Evolutionary conservation across 768 basidiomycete species (phyloP).

Genomic region (Amanita exitialis): DNA sequence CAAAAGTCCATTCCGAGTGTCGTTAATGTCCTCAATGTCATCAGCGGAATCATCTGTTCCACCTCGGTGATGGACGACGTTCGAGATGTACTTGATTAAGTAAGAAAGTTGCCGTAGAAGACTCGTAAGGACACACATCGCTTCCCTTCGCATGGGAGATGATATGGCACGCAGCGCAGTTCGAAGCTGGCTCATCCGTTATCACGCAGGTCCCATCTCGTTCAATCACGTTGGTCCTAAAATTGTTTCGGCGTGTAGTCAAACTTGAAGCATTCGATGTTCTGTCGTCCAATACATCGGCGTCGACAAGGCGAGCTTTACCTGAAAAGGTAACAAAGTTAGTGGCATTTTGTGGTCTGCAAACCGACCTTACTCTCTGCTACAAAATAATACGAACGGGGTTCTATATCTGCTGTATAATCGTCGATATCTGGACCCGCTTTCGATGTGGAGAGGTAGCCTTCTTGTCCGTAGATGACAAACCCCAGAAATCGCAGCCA

Average conservation of each 20-base stretch:
- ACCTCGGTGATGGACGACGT: slow-evolving; percentile 2
- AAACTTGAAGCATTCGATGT: background rate
- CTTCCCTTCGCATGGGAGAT: slow-evolving; percentile 9
- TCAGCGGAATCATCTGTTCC: slow-evolving; percentile 3
- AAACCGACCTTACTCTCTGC: no score
- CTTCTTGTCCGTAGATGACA: no score
- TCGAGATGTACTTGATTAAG: background rate
- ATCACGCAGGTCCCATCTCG: slow-evolving; percentile 8
- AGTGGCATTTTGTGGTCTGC: background rate
- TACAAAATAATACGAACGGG: slow-evolving; percentile 7
- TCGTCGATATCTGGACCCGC: slow-evolving; percentile 9
- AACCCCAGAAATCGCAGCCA: slow-evolving; percentile 11
- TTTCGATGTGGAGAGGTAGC: background rate
- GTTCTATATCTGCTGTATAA: slow-evolving; percentile 5
- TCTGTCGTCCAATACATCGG: slow-evolving; percentile 7
- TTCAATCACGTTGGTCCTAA: background rate
- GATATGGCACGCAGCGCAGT: slow-evolving; percentile 4
- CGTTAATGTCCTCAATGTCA: slow-evolving; percentile 10
- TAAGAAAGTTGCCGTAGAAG: background rate
- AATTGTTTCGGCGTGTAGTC: background rate
- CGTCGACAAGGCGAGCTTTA: no score
- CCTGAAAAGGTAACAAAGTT: slow-evolving; percentile 1
- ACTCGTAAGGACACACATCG: background rate
- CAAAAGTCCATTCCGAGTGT: slow-evolving; percentile 9
- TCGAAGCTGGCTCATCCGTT: slow-evolving; percentile 1